phyloP scores from a whole-genome alignment of 2,329 filamentous ascomycete species.

The Seiridium unicorne region DNA sequence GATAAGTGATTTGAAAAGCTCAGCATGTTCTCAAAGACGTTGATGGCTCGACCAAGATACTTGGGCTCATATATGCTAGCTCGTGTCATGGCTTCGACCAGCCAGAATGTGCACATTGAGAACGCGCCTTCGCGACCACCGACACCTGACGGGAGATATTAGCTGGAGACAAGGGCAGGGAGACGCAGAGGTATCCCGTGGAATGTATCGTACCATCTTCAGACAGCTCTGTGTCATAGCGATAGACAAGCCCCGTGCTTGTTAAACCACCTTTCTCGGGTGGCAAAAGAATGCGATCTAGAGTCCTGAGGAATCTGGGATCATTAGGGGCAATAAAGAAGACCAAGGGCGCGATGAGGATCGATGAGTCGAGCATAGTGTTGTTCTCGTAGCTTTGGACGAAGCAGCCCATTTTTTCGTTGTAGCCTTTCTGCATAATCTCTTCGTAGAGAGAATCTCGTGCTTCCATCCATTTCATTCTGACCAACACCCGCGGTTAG shows the following conservation, averaged over 20 bases:
- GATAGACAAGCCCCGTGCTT: slow-evolving; percentile 71
- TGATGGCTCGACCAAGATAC: slow-evolving; percentile 61
- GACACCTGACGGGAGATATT: slow-evolving; percentile 35
- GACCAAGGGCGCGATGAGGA: slow-evolving; percentile 74
- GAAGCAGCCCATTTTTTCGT: slow-evolving; percentile 66
- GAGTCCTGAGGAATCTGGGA: slow-evolving; percentile 69
- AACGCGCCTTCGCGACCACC: slow-evolving; percentile 75
- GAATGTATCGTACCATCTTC: slow-evolving; percentile 58
- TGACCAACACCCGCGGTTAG: too few species aligned
- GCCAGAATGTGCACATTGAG: slow-evolving; percentile 81
- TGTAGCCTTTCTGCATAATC: slow-evolving; percentile 77
- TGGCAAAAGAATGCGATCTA: slow-evolving; percentile 68
- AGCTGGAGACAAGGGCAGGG: not conserved
- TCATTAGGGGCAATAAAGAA: slow-evolving; percentile 80
- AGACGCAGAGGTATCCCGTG: not conserved
- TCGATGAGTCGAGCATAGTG: slow-evolving; percentile 70
- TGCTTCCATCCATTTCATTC: slow-evolving; percentile 62
- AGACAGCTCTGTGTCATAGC: slow-evolving; percentile 67
- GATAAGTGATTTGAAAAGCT: slow-evolving; percentile 73
- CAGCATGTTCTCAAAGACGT: slow-evolving; percentile 76
- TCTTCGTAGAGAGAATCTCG: slow-evolving; percentile 71
- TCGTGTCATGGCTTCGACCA: slow-evolving; percentile 74
- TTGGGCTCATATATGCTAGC: slow-evolving; percentile 64
- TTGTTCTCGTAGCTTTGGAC: slow-evolving; percentile 74
- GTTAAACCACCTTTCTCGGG: slow-evolving; percentile 76